Conservation (phyloP, 2,329 filamentous ascomycete genomes). For the Claviceps maximensis region DNA sequence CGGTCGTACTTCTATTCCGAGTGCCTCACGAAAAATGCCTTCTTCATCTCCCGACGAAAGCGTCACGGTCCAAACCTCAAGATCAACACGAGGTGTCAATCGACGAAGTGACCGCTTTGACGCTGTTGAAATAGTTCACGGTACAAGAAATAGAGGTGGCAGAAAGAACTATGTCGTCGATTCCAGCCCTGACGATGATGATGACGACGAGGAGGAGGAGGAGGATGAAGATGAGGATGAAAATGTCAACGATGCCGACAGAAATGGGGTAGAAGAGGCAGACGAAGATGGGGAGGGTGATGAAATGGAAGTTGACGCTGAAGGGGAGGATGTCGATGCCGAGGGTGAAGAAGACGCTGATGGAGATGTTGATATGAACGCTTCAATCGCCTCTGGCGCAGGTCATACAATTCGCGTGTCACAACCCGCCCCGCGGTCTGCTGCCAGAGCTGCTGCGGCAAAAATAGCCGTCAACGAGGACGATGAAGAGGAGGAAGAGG, state of each 20-base stretch:
- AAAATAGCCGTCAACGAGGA: conserved; percentile 27
- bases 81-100: conserved; percentile 29
- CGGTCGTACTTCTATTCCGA: conserved; percentile 30
- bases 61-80: conserved; percentile 39
- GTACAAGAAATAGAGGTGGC: conserved; percentile 38
- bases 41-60: conserved; percentile 35
- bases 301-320: conserved; percentile 25
- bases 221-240: conserved; percentile 26
- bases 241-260: conserved; percentile 21
- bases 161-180: conserved; percentile 50
- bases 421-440: conserved; percentile 25
- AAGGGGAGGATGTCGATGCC: conserved; percentile 27
- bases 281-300: conserved; percentile 28
- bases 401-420: conserved; percentile 34
- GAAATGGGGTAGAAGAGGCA: conserved; percentile 26
- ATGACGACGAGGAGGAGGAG: conserved; percentile 27
- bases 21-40: conserved; percentile 29
- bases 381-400: conserved; percentile 17
- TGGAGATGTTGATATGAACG: conserved; percentile 33
- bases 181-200: conserved; percentile 35
- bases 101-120: conserved; percentile 26
- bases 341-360: conserved; percentile 21
- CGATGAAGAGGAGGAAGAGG: conserved; percentile 35
- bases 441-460: conserved; percentile 19
- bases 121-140: conserved; percentile 33